Percentiles rank a stretch among this genome's conserved stretches.
phyloP scores from a whole-genome alignment of 2,329 filamentous ascomycete genomes.

The Fusarium tanahbumbuense region DNA sequence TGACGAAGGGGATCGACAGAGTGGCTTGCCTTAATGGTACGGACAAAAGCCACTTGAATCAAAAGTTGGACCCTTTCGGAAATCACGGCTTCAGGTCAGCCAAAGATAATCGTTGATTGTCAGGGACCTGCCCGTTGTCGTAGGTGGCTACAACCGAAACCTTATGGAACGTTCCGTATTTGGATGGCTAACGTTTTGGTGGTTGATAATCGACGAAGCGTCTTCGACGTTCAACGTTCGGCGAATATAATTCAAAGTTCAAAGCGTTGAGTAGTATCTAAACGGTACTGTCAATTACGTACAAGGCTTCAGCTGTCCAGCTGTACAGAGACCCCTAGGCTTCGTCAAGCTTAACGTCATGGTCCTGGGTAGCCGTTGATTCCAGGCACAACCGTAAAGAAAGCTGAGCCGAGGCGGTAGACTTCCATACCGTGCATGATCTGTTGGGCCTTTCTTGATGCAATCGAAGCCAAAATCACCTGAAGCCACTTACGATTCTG shows the following conservation, averaged over 20 bases:
- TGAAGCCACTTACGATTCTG: background rate
- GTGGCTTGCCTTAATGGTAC: background rate
- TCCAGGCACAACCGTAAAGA: background rate
- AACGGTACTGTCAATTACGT: background rate
- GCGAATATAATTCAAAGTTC: background rate
- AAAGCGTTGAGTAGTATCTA: background rate
- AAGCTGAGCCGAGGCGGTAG: background rate
- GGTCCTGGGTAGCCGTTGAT: background rate
- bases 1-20: background rate
- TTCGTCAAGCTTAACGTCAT: background rate
- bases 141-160: background rate
- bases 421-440: background rate
- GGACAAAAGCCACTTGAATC: background rate
- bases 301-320: background rate
- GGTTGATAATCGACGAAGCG: background rate
- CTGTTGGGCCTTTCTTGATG: background rate
- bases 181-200: background rate
- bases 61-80: conserved; percentile 3
- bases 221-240: background rate
- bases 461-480: background rate
- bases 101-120: background rate
- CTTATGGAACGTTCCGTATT: background rate
- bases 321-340: background rate
- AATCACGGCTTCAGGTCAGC: background rate
- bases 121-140: conserved; percentile 1